Evolutionary conservation across 768 basidiomycete genomes (phyloP).

Genomic region (Suillus placidus): DNA sequence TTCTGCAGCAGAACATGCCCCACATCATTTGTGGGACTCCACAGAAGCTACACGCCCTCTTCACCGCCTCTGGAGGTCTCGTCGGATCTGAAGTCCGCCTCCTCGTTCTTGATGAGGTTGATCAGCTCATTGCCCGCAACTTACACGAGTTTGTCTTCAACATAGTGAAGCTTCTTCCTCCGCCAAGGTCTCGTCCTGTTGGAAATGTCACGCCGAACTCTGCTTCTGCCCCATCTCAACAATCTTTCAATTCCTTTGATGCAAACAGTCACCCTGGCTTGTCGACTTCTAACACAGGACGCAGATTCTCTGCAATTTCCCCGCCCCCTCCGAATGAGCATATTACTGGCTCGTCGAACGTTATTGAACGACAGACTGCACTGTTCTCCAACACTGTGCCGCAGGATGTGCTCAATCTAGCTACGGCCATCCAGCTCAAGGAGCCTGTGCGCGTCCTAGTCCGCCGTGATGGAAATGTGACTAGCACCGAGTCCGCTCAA

Average conservation of each 20-base stretch:
- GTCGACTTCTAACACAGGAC: slow-evolving; percentile 42
- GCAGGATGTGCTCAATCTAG: slow-evolving; percentile 96
- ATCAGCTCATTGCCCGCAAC: slow-evolving; percentile 96
- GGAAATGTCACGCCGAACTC: slow-evolving; percentile 39
- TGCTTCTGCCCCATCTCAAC: slow-evolving; percentile 36
- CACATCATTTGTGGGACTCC: slow-evolving; percentile 98
- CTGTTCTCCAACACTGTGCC: slow-evolving; percentile 98
- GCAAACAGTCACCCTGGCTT: slow-evolving; percentile 38
- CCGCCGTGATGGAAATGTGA: slow-evolving; percentile 83
- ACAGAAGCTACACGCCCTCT: slow-evolving; percentile 91
- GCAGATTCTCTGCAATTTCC: slow-evolving; percentile 63
- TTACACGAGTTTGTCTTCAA: slow-evolving; percentile 93
- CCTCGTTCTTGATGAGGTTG: slow-evolving; percentile 95
- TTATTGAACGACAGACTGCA: slow-evolving; percentile 84
- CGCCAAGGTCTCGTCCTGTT: slow-evolving; percentile 70
- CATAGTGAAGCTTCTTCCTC: slow-evolving; percentile 91
- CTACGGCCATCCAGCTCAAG: slow-evolving; percentile 87
- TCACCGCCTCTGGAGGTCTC: slow-evolving; percentile 78
- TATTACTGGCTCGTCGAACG: slow-evolving; percentile 30
- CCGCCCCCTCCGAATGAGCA: slow-evolving; percentile 47
- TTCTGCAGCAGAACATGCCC: slow-evolving; percentile 89
- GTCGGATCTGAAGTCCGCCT: slow-evolving; percentile 85
- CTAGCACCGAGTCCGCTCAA: slow-evolving; percentile 67
- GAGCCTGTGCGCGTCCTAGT: slow-evolving; percentile 99
- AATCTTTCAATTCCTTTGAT: slow-evolving; percentile 52